phyloP scores from a whole-genome alignment of 2,329 filamentous ascomycete genomes.

The Botrytis sinoallii region DNA sequence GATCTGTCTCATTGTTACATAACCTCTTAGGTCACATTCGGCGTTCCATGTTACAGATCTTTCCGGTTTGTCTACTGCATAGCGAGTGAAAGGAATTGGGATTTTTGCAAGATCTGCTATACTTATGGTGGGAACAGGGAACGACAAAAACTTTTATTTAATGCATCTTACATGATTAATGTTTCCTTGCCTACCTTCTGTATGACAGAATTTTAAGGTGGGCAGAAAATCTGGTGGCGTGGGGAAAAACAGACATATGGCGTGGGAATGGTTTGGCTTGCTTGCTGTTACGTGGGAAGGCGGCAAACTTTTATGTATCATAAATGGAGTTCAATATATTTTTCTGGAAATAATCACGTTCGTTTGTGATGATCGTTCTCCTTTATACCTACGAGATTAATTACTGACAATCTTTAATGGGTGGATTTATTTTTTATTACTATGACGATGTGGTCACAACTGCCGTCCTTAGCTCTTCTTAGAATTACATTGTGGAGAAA shows the following conservation, averaged over 20 bases:
- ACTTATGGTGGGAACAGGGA: slow-evolving; percentile 28
- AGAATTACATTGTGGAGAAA: neutral
- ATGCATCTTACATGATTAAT: slow-evolving; percentile 38
- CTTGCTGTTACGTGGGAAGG: slow-evolving; percentile 25
- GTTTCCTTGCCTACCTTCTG: slow-evolving; percentile 31
- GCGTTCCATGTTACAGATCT: slow-evolving; percentile 36
- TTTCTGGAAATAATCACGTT: slow-evolving; percentile 6
- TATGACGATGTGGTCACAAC: neutral
- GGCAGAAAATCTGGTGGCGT: slow-evolving; percentile 26
- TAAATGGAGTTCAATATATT: slow-evolving; percentile 35
- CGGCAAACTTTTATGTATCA: slow-evolving; percentile 33
- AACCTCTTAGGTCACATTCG: slow-evolving; percentile 35
- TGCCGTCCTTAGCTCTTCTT: neutral
- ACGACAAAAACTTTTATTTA: slow-evolving; percentile 32
- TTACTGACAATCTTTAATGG: neutral
- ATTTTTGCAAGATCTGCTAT: slow-evolving; percentile 35
- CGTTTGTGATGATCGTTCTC: neutral
- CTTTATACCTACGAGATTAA: neutral
- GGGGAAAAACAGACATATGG: slow-evolving; percentile 35
- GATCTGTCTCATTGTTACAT: slow-evolving; percentile 35
- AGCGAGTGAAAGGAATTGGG: slow-evolving; percentile 38
- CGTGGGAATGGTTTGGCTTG: slow-evolving; percentile 35
- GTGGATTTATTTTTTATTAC: neutral
- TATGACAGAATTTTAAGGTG: slow-evolving; percentile 25
- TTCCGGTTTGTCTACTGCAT: slow-evolving; percentile 38